These are phyloP conservation scores for Solioccasus polychromus DNA, from an alignment of 768 basidiomycete species.

Conservation along the genomic window DNA sequence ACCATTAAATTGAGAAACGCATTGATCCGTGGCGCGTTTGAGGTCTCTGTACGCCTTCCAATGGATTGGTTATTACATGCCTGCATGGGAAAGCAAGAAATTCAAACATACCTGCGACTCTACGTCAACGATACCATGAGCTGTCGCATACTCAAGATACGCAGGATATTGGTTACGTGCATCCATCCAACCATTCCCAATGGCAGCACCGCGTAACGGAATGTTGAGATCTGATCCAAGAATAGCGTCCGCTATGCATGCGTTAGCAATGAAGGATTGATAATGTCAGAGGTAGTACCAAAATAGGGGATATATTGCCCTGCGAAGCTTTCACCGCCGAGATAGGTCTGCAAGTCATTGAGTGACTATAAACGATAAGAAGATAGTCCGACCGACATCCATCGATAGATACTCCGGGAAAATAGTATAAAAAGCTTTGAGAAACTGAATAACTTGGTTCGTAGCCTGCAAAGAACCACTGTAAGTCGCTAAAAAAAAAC, in stretches of 20 bases:
- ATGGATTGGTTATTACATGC: not conserved
- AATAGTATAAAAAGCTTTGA: conserved; percentile 82
- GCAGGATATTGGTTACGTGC: conserved; percentile 83
- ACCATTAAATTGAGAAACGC: conserved; percentile 45
- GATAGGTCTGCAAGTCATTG: conserved; percentile 71
- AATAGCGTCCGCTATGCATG: conserved; percentile 66
- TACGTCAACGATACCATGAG: conserved; percentile 72
- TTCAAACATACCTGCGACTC: conserved; percentile 55
- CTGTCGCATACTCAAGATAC: conserved; percentile 82
- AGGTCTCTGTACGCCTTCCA: conserved; percentile 59
- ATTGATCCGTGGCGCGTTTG: conserved; percentile 57
- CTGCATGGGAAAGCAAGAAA: not conserved
- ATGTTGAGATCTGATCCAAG: conserved; percentile 57
- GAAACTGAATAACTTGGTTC: conserved; percentile 76
- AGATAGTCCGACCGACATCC: conserved; percentile 59
- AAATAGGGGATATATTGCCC: conserved; percentile 98
- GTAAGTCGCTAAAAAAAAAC: not conserved
- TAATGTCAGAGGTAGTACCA: conserved; percentile 41
- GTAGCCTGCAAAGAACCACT: conserved; percentile 51
- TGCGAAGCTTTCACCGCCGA: conserved; percentile 95
- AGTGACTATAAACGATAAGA: conserved; percentile 1
- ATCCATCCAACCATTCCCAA: conserved; percentile 99
- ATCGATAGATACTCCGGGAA: conserved; percentile 84
- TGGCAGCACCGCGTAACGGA: conserved; percentile 76
- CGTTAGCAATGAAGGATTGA: conserved; percentile 1